These are phyloP conservation scores for Arabidopsis suecica DNA, from an alignment of 345 rosid genomes.

Conservation along the genomic window DNA sequence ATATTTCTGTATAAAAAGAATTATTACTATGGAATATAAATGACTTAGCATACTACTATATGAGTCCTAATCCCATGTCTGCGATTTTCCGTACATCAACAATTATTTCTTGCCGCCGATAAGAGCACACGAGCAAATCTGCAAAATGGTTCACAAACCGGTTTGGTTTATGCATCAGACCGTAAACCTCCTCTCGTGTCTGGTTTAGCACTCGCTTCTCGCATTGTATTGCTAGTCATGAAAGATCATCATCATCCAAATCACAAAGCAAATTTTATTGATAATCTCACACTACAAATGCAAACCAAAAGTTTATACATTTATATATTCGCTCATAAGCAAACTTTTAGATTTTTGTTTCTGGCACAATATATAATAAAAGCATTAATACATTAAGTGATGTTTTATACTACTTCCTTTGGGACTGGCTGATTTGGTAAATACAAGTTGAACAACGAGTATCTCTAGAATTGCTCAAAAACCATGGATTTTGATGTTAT, in stretches of 20 bases:
- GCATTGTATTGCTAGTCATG: not conserved
- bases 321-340: conserved; percentile 4
- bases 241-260: not conserved
- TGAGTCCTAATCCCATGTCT: not conserved
- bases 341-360: not conserved
- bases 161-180: conserved; percentile 8
- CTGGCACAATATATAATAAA: conserved; percentile 13
- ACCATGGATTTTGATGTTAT: conserved; percentile 82
- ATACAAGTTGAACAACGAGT: conserved; percentile 20
- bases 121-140: not conserved
- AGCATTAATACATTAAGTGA: conserved; percentile 30
- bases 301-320: conserved; percentile 20
- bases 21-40: too few relatives aligned
- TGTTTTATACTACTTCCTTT: conserved; percentile 25
- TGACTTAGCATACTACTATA: not conserved
- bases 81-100: not conserved
- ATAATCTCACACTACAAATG: conserved; percentile 35
- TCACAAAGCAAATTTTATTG: conserved; percentile 26
- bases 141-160: conserved; percentile 1
- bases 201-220: conserved; percentile 8
- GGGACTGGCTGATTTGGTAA: conserved; percentile 18
- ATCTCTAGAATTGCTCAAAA: conserved; percentile 48
- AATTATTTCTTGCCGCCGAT: not conserved
- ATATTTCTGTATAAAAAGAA: too few relatives aligned
- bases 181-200: not conserved